phyloP scores from a whole-genome alignment of 192 early-diverging fungal genomes.

The Coemansia sp. region DNA sequence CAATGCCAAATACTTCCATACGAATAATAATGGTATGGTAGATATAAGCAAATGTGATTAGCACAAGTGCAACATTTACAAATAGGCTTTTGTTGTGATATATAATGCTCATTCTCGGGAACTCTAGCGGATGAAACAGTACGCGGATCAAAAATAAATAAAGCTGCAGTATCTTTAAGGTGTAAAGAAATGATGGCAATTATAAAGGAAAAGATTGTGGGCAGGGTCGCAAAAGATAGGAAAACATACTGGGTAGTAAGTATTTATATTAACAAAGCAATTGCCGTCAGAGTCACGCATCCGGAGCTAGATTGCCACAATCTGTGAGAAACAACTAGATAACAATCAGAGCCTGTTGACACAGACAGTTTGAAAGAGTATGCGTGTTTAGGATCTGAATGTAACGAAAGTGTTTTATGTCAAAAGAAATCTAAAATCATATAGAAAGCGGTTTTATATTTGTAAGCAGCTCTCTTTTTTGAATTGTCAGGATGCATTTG shows the following conservation, averaged over 20 bases:
- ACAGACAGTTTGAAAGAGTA: no score
- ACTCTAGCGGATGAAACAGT: neutral
- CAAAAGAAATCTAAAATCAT: no score
- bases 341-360: no score
- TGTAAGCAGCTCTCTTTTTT: no score
- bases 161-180: neutral
- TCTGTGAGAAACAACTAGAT: no score
- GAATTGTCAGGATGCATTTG: no score
- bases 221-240: no score
- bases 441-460: no score
- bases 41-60: conserved; percentile 26
- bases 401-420: no score
- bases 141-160: neutral
- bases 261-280: no score
- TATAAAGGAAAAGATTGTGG: neutral
- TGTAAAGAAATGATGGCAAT: neutral
- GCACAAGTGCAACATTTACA: conserved; percentile 25
- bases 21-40: conserved; percentile 22
- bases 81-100: conserved; percentile 28
- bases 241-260: no score
- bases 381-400: no score
- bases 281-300: neutral
- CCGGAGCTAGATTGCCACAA: neutral
- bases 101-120: neutral
- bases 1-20: conserved; percentile 41